These are phyloP conservation scores for Orobanche coerulescens DNA, from an alignment of 257 asterid genomes.

Conservation along the genomic window DNA sequence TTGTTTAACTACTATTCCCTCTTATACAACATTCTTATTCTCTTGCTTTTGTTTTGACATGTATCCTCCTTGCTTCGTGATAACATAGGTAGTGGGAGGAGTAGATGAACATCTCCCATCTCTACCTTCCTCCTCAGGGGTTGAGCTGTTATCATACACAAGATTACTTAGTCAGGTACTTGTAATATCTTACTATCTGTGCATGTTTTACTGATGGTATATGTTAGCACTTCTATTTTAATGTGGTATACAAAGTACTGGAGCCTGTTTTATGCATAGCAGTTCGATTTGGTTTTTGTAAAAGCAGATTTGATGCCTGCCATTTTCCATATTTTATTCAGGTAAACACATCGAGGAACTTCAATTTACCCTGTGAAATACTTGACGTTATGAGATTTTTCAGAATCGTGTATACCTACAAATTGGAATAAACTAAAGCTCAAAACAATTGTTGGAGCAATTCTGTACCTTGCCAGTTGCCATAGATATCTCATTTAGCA, in stretches of 20 bases:
- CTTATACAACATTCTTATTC: neutral
- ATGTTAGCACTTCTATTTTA: neutral
- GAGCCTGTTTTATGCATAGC: neutral
- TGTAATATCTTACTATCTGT: slow-evolving; percentile 6
- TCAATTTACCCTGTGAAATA: neutral
- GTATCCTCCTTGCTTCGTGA: slow-evolving; percentile 17
- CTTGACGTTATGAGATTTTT: neutral
- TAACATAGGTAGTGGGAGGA: slow-evolving; percentile 81
- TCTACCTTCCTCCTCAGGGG: slow-evolving; percentile 68
- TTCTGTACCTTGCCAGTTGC: too few species aligned
- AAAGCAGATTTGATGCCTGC: neutral
- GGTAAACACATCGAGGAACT: neutral
- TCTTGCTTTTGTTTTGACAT: slow-evolving; percentile 9
- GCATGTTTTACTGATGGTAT: neutral
- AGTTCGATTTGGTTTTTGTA: neutral
- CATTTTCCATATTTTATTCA: neutral
- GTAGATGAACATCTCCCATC: slow-evolving; percentile 87
- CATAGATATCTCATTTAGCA: neutral
- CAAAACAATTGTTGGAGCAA: neutral
- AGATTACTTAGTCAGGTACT: slow-evolving; percentile 70
- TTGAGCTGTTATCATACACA: slow-evolving; percentile 60
- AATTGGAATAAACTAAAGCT: neutral
- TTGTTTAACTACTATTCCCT: slow-evolving; percentile 10
- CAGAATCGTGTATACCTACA: neutral
- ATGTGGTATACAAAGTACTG: neutral